phyloP scores from a whole-genome alignment of 345 rosid species.

The Bruguiera gymnorhiza region DNA sequence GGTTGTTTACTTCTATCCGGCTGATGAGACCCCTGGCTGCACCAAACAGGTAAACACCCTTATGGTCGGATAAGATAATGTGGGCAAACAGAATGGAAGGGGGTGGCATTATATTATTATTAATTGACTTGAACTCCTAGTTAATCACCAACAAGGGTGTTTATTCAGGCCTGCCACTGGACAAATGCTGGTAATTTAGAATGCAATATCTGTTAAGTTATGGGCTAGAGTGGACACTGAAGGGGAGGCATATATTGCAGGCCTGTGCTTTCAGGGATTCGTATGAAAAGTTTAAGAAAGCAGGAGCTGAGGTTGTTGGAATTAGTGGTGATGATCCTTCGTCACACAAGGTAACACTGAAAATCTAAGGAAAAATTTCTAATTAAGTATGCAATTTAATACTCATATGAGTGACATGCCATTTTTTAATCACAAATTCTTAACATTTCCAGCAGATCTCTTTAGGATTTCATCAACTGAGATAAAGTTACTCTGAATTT shows the following conservation, averaged over 20 bases:
- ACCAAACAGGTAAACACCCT: constrained; percentile 68
- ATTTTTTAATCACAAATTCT: not conserved
- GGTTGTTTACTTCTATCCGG: constrained; percentile 90
- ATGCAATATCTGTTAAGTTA: not conserved
- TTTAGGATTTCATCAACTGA: not conserved
- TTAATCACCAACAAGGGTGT: too few species aligned
- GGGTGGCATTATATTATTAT: not conserved
- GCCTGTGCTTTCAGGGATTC: constrained; percentile 90
- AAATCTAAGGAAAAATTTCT: not conserved
- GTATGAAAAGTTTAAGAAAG: constrained; percentile 95
- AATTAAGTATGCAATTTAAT: not conserved
- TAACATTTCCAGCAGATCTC: not conserved
- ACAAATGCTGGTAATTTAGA: not conserved
- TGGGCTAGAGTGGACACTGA: constrained; percentile 12
- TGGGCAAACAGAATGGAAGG: too few species aligned
- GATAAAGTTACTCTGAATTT: not conserved
- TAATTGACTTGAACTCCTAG: not conserved
- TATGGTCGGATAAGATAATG: not conserved
- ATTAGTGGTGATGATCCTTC: constrained; percentile 82
- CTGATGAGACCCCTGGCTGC: constrained; percentile 94
- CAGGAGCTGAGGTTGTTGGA: constrained; percentile 93
- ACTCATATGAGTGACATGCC: not conserved
- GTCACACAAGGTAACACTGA: constrained; percentile 70
- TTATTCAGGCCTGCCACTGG: too few species aligned
- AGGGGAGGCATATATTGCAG: constrained; percentile 28